A percentile compares a stretch with the other conserved stretches of the same genome.
Conservation (phyloP, 768 basidiomycete species). For the Podaxis sp. region DNA sequence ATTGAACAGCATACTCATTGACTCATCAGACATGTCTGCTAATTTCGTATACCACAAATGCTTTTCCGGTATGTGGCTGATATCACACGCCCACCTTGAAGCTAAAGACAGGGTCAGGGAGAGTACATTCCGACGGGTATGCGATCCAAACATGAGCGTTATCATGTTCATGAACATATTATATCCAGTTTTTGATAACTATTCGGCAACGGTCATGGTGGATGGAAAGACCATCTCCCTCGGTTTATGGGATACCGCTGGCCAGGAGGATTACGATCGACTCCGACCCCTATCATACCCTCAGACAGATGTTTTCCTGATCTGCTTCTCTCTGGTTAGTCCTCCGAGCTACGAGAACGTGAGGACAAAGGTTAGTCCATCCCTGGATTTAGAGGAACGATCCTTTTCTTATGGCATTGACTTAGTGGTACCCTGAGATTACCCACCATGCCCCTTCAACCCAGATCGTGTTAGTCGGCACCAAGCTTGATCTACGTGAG, state of each 20-base stretch:
- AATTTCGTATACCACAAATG: constrained; percentile 99
- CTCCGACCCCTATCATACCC: constrained; percentile 98
- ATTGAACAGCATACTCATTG: constrained; percentile 19
- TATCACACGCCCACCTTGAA: constrained; percentile 11
- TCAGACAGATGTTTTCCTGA: constrained; percentile 98
- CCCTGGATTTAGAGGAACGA: constrained; percentile 1
- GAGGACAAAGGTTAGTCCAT: constrained; percentile 78
- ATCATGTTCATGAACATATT: constrained; percentile 6
- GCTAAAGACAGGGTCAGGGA: constrained; percentile 51
- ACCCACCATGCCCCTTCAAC: constrained; percentile 96
- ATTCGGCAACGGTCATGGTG: constrained; percentile 98
- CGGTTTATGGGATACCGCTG: constrained; percentile 99
- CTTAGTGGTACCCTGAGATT: constrained; percentile 94
- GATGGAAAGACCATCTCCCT: constrained; percentile 98
- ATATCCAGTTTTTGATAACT: constrained; percentile 93
- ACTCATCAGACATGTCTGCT: constrained; percentile 86
- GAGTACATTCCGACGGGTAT: constrained; percentile 95
- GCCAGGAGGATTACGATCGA: constrained; percentile 98
- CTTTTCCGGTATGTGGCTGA: constrained; percentile 74
- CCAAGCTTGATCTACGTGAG: constrained; percentile 96
- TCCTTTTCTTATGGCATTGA: constrained; percentile 15
- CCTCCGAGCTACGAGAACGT: constrained; percentile 99
- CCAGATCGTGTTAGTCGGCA: constrained; percentile 91
- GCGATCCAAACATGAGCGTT: constrained; percentile 17
- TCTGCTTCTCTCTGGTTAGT: constrained; percentile 97